These are phyloP conservation scores for Nevesoporus exiguus DNA, from an alignment of 768 basidiomycete species.

Conservation along the genomic window DNA sequence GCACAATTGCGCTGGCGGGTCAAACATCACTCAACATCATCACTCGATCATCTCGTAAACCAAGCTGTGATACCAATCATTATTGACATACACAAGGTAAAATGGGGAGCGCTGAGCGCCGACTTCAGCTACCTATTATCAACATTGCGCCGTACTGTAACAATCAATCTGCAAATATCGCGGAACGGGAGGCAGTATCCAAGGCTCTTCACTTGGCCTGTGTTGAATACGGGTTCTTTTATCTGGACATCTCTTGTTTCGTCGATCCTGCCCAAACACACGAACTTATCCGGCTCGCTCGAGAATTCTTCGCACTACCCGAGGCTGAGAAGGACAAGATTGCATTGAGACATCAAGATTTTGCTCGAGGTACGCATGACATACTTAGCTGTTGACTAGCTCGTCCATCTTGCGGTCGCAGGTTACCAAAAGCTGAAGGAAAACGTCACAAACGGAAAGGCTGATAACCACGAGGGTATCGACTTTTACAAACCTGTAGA, in stretches of 20 bases:
- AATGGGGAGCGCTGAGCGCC: constrained; percentile 10
- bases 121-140: constrained; percentile 60
- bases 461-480: constrained; percentile 81
- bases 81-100: background rate
- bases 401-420: constrained; percentile 26
- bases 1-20: background rate
- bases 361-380: constrained; percentile 60
- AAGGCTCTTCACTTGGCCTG: constrained; percentile 71
- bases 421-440: constrained; percentile 80
- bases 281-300: constrained; percentile 60
- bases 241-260: constrained; percentile 66
- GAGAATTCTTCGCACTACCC: constrained; percentile 69
- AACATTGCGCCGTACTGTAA: constrained; percentile 63
- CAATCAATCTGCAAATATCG: constrained; percentile 26
- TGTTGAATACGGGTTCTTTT: constrained; percentile 84
- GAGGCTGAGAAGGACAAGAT: constrained; percentile 78
- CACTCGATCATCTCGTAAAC: background rate
- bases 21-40: background rate
- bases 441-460: constrained; percentile 82
- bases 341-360: constrained; percentile 63
- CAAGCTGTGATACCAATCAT: background rate
- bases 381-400: background rate
- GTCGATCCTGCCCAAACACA: constrained; percentile 57
- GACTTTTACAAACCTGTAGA: constrained; percentile 79
- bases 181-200: constrained; percentile 43